Evolutionary conservation across 2,329 filamentous ascomycete species (phyloP).

Genomic region (Aspergillus sp.): DNA sequence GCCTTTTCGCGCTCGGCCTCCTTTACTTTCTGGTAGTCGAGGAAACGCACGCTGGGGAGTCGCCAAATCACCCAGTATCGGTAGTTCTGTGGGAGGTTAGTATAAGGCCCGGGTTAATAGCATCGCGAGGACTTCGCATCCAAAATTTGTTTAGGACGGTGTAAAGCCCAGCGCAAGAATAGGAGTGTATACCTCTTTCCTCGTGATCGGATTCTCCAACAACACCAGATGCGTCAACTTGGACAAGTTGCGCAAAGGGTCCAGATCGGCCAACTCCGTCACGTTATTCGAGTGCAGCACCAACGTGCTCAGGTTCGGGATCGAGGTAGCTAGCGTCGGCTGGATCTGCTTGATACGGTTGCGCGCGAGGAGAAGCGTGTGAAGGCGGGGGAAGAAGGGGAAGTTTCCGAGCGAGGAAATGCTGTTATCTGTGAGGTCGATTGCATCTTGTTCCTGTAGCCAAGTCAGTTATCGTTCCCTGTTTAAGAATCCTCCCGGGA

Average conservation of each 20-base stretch:
- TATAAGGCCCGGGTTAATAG: not conserved
- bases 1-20: conserved; percentile 76
- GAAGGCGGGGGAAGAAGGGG: conserved; percentile 83
- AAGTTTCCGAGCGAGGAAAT: conserved; percentile 89
- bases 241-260: conserved; percentile 68
- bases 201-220: conserved; percentile 83
- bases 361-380: conserved; percentile 81
- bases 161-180: not conserved
- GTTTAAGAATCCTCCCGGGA: not conserved
- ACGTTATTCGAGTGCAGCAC: conserved; percentile 83
- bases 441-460: conserved; percentile 81
- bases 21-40: conserved; percentile 91
- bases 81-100: conserved; percentile 66
- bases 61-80: conserved; percentile 88
- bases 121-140: not conserved
- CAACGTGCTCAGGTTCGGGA: conserved; percentile 80
- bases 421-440: conserved; percentile 98
- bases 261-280: conserved; percentile 80
- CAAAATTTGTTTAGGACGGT: not conserved
- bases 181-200: conserved; percentile 72
- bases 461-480: not conserved
- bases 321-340: conserved; percentile 66
- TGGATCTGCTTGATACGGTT: conserved; percentile 87
- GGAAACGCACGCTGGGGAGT: conserved; percentile 79
- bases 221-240: conserved; percentile 77